Base-by-base conservation (phyloP, 305 asterid species). In the Rubia peregrina region DNA sequence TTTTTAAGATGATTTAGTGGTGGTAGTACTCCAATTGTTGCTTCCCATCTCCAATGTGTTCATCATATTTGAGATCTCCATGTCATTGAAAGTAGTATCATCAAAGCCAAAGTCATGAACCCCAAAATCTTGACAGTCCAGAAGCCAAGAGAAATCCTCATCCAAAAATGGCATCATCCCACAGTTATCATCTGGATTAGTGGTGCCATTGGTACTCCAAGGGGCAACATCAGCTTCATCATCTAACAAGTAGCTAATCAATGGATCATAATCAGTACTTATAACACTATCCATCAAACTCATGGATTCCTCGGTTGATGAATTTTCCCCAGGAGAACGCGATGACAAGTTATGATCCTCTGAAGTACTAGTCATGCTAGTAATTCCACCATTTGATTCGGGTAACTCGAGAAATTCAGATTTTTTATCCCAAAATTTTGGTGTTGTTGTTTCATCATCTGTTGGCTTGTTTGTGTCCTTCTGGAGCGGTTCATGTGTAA, bases 401-500 rank as follows among this genome's bases (percentile, higher is more conserved):
- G 64, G 79, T 42, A n/a, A n/a, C 4, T 57, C 33, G 36, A 13
- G 33, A 21, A 43, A 59, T 71, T 75, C 72, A 5, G 68, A 76
- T 2, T 75, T 78, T 22, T 63, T 49, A 51, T 79, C 70, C 0
- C 74, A 76, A 61, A 49, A 76, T 4, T 61, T 70, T 33, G 78
- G 72, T 7, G 78, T 38, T 65, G 26, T 6, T 64, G 59, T 61
- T 48, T 81, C 80, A 38, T 63, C 67, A 4, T 26, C 40, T 61
- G 65, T 64, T 33, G 59, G 43, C 38, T 68, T 19, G 33, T 12
- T 76, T 33, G 64, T 60, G 62, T 84, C 82, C 67, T 78, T 83
- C 19, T 74, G 79, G 43, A 90, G 85, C 26, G 90, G 87, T 69
- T 90, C 84, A 73, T 92, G 98, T 9, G 97, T 90, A 51, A 92